A percentile compares a stretch with the other conserved stretches of the same genome.
phyloP scores from a whole-genome alignment of 139 green algal species.

The Desmodesmus armatus region DNA sequence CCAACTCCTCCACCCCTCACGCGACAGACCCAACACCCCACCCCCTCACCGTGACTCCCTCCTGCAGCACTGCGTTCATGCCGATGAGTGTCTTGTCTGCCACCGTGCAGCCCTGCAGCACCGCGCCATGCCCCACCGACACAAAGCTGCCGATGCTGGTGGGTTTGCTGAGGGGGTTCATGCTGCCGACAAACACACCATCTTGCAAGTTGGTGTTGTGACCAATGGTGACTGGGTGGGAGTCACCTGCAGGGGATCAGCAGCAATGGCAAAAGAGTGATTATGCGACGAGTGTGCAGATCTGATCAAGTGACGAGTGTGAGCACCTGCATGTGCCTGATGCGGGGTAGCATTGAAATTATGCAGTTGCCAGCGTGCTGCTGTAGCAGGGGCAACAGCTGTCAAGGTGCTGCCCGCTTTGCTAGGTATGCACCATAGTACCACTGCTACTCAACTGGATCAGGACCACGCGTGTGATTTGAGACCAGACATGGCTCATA shows the following conservation, averaged over 20 bases:
- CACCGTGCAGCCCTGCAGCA: constrained; percentile 91
- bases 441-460: neutral
- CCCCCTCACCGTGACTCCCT: constrained; percentile 73
- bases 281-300: neutral
- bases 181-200: constrained; percentile 78
- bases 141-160: constrained; percentile 91
- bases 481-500: too few relatives aligned
- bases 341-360: too few relatives aligned
- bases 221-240: constrained; percentile 86
- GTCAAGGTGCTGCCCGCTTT: neutral
- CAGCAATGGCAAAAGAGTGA: neutral
- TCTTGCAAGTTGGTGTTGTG: constrained; percentile 96
- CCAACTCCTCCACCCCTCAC: too few relatives aligned
- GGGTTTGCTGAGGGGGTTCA: constrained; percentile 26
- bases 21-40: too few relatives aligned
- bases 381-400: neutral
- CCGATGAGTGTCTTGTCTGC: constrained; percentile 92
- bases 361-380: neutral
- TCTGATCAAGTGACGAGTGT: too few relatives aligned
- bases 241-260: constrained; percentile 80
- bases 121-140: constrained; percentile 87
- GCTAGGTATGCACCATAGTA: neutral
- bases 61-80: constrained; percentile 92
- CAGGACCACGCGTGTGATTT: too few relatives aligned
- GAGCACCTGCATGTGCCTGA: too few relatives aligned